Evolutionary conservation across 2,329 filamentous ascomycete species (phyloP).

Genomic region (Talaromyces piceae): DNA sequence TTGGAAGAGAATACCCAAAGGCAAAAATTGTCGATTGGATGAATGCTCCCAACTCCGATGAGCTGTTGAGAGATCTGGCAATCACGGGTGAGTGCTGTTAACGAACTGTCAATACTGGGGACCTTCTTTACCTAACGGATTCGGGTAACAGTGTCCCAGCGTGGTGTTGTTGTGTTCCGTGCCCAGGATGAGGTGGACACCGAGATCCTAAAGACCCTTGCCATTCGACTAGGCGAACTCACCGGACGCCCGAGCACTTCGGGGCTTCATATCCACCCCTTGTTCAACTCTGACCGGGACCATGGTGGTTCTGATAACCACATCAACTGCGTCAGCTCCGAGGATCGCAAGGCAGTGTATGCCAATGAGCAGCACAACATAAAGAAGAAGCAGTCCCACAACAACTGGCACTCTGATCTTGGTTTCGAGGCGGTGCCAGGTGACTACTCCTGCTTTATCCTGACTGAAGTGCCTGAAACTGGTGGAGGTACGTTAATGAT

Average conservation of each 20-base stretch:
- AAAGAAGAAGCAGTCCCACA: background rate
- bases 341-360: background rate
- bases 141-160: constrained; percentile 24
- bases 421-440: constrained; percentile 48
- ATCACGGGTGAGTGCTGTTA: constrained; percentile 2
- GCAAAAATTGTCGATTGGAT: constrained; percentile 29
- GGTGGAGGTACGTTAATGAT: constrained; percentile 27
- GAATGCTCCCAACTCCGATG: constrained; percentile 30
- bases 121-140: background rate
- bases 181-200: background rate
- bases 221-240: constrained; percentile 25
- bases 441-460: constrained; percentile 48
- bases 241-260: constrained; percentile 34
- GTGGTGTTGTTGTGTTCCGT: constrained; percentile 30
- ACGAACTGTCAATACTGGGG: constrained; percentile 6
- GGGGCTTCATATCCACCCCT: constrained; percentile 3
- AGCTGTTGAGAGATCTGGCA: constrained; percentile 26
- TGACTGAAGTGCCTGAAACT: constrained; percentile 40
- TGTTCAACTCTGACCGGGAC: background rate
- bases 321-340: background rate
- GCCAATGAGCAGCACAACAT: background rate
- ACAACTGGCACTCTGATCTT: constrained; percentile 49
- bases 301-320: background rate
- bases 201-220: constrained; percentile 15
- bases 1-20: constrained; percentile 35